Evolutionary conservation across 2,329 filamentous ascomycete species (phyloP).

Genomic region (Lachnellula suecica): DNA sequence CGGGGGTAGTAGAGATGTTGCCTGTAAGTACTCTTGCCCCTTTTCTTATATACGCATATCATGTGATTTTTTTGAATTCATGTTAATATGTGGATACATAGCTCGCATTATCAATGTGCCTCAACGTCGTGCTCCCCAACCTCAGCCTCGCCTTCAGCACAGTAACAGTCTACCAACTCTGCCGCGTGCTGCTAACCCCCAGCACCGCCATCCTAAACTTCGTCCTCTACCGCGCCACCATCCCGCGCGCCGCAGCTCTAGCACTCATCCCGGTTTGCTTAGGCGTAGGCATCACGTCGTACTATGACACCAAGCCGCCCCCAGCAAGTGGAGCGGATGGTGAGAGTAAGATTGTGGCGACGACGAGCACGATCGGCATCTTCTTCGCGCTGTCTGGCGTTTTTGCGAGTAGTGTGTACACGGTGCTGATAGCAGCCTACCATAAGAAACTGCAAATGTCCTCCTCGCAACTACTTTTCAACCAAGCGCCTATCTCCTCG

Average conservation of each 20-base stretch:
- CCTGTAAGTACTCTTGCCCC: constrained; percentile 17
- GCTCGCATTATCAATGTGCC: constrained; percentile 29
- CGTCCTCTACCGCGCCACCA: constrained; percentile 25
- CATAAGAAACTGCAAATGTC: constrained; percentile 43
- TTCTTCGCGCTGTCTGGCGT: constrained; percentile 62
- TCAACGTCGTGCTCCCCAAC: constrained; percentile 30
- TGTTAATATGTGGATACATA: constrained; percentile 5
- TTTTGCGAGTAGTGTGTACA: constrained; percentile 40
- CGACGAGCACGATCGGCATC: constrained; percentile 56
- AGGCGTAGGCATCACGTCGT: constrained; percentile 45
- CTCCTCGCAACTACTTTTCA: constrained; percentile 42
- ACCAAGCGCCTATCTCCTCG: constrained; percentile 43
- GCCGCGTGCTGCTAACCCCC: constrained; percentile 30
- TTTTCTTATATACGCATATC: not conserved
- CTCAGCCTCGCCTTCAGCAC: constrained; percentile 28
- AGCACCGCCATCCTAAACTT: constrained; percentile 31
- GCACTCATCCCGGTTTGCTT: constrained; percentile 36
- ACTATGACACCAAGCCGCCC: constrained; percentile 40
- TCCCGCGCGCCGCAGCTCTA: constrained; percentile 24
- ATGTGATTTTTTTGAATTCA: not conserved
- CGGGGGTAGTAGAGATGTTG: constrained; percentile 26
- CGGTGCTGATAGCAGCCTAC: constrained; percentile 39
- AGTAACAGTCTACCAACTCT: constrained; percentile 31
- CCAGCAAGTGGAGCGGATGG: constrained; percentile 41
- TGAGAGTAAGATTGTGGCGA: constrained; percentile 21